Evolutionary conservation across 1,139 yeast species (phyloP).

Genomic region (Casaregolazyma suthepensis): DNA sequence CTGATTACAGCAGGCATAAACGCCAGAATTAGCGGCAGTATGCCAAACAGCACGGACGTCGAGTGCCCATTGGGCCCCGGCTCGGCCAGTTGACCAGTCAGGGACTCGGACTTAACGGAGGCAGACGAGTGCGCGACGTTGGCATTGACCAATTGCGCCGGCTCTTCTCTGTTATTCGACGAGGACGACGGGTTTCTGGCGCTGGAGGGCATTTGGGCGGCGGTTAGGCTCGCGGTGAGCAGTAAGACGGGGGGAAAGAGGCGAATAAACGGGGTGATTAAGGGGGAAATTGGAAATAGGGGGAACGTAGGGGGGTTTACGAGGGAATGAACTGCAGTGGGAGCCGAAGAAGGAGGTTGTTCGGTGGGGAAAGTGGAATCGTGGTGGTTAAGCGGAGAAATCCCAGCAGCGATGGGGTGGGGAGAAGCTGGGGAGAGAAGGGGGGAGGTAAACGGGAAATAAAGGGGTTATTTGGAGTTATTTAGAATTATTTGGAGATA

Average conservation of each 20-base stretch:
- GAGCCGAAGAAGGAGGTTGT: too few relatives aligned
- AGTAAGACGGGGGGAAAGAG: background rate
- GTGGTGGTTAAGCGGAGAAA: too few relatives aligned
- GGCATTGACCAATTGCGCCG: background rate
- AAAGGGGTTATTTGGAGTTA: too few relatives aligned
- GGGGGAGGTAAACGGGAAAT: too few relatives aligned
- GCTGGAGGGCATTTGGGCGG: background rate
- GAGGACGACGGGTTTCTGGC: background rate
- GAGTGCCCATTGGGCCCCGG: background rate
- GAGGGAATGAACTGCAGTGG: too few relatives aligned
- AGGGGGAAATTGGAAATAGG: background rate
- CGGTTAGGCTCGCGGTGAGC: background rate
- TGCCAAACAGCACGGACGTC: background rate
- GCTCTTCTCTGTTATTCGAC: background rate
- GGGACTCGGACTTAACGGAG: background rate
- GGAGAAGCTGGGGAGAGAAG: too few relatives aligned
- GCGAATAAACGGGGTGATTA: background rate
- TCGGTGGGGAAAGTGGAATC: too few relatives aligned
- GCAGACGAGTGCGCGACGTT: background rate
- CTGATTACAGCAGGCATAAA: conserved; percentile 23
- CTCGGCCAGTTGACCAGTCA: background rate
- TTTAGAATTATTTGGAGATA: too few relatives aligned
- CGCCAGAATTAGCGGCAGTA: conserved; percentile 21
- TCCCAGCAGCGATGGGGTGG: too few relatives aligned
- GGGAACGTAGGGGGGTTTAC: too few relatives aligned